Conservation (phyloP, 345 rosid species). For the Chamaenerion angustifolium region DNA sequence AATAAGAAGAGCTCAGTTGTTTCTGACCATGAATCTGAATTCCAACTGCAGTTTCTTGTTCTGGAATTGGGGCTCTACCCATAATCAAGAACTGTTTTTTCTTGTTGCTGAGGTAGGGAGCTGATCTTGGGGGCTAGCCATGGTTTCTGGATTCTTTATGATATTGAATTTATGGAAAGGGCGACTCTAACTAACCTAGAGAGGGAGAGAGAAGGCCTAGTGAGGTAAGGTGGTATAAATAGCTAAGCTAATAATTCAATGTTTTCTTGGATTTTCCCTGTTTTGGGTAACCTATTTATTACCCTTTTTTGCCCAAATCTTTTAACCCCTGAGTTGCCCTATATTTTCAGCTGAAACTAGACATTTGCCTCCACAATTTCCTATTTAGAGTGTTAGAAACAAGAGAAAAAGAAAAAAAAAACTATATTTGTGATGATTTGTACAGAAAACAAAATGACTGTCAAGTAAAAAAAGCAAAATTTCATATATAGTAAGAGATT, state of each 20-base stretch:
- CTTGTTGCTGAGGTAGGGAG: slow-evolving; percentile 3
- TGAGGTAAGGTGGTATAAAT: slow-evolving; percentile 35
- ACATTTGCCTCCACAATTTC: slow-evolving; percentile 2
- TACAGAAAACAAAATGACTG: too few species aligned
- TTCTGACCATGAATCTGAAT: slow-evolving; percentile 41
- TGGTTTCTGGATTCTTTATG: slow-evolving; percentile 15
- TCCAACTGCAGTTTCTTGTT: slow-evolving; percentile 9
- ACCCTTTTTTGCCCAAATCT: slow-evolving; percentile 14
- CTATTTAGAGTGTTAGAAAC: too few species aligned
- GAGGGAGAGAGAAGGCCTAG: slow-evolving; percentile 16
- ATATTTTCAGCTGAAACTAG: slow-evolving; percentile 13
- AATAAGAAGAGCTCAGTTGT: slow-evolving; percentile 43
- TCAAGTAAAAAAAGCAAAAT: not conserved
- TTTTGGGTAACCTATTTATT: slow-evolving; percentile 22
- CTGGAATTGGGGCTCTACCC: slow-evolving; percentile 31
- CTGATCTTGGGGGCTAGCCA: slow-evolving; percentile 19
- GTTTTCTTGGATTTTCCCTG: slow-evolving; percentile 38
- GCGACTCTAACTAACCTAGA: slow-evolving; percentile 10
- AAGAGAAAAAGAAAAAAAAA: too few species aligned
- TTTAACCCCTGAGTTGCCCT: slow-evolving; percentile 8
- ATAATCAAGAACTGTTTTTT: slow-evolving; percentile 19
- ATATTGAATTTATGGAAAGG: slow-evolving; percentile 25
- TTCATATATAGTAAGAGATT: not conserved
- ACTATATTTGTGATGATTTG: not conserved
- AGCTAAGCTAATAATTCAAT: slow-evolving; percentile 18